Evolutionary conservation across 257 asterid species (phyloP), one percentile per base, ranked within the genome.

Genomic region (Marsdenia floribunda): DNA sequence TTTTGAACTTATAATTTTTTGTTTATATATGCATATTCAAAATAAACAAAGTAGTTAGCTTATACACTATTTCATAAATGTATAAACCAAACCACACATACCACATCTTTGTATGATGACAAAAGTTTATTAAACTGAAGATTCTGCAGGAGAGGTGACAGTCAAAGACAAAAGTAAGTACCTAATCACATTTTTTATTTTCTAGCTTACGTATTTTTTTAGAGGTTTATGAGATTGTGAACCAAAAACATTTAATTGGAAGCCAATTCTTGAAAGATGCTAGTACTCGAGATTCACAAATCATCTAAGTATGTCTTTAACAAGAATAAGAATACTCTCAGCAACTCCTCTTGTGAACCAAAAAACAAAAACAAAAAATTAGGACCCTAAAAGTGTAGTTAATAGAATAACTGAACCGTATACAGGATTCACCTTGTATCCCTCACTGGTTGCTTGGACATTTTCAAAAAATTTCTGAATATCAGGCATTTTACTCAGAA

Each of bases 51-150:
- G 66, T 15, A 54, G 11, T 58, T n/a, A 61, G 18, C 18, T 2
- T 19, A 21, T 52, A 18, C 8, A 4, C 49, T 42, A 12, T 68
- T 46, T 47, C 42, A 12, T 55, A 44, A 16, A 14, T 63, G 69
- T 44, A 35, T 63, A 61, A 29, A 14, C 37, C 37, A 63, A 71
- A 67, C 63, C 16, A 61, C 61, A 76, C 78, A 10, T 89, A 91
- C 98, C 98, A 89, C 82, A 58, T 82, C 89, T 82, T 75, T 87
- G 86, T 91, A 93, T 59, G 91, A 81, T 75, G 90, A 85, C 81
- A 89, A 61, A 26, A 93, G 83, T 22, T 82, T 81, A 49, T 81
- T 80, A 80, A 77, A 79, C 76, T 77, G 78, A 76, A 79, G 80
- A 92, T 80, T 92, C 94, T 91, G 89, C 69, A 70, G 59, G 71